Evolutionary conservation across 2,329 filamentous ascomycete genomes (phyloP).

Genomic region (Cercospora beticola): DNA sequence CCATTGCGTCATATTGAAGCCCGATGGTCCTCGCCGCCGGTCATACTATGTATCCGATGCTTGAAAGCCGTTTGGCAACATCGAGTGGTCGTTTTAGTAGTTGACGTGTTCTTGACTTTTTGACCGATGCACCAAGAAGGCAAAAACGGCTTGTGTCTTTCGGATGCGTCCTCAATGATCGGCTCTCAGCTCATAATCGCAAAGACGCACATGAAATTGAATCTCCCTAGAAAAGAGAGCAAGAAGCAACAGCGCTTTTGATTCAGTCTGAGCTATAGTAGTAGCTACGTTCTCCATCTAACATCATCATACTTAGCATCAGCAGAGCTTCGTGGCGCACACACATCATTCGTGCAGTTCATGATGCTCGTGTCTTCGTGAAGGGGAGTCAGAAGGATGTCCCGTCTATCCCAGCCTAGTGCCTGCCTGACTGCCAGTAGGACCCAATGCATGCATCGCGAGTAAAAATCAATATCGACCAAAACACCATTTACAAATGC

Average conservation of each 20-base stretch:
- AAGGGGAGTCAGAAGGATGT: background rate
- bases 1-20: background rate
- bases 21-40: background rate
- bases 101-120: background rate
- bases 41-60: background rate
- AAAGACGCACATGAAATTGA: background rate
- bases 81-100: background rate
- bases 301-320: background rate
- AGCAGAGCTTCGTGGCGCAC: slow-evolving; percentile 8
- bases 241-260: slow-evolving; percentile 7
- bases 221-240: background rate
- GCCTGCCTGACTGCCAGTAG: background rate
- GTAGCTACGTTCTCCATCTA: background rate
- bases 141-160: too few species aligned
- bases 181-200: background rate
- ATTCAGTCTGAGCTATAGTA: slow-evolving; percentile 9
- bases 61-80: background rate
- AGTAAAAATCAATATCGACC: background rate
- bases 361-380: slow-evolving; percentile 7
- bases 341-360: background rate
- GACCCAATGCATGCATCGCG: background rate
- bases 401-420: background rate
- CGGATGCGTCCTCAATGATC: background rate
- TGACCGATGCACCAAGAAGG: background rate
- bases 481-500: background rate